A percentile compares a stretch with the other conserved stretches of the same genome.
These are phyloP conservation scores for Xylaria multiplex DNA, from an alignment of 2,329 filamentous ascomycete species.

Conservation along the genomic window DNA sequence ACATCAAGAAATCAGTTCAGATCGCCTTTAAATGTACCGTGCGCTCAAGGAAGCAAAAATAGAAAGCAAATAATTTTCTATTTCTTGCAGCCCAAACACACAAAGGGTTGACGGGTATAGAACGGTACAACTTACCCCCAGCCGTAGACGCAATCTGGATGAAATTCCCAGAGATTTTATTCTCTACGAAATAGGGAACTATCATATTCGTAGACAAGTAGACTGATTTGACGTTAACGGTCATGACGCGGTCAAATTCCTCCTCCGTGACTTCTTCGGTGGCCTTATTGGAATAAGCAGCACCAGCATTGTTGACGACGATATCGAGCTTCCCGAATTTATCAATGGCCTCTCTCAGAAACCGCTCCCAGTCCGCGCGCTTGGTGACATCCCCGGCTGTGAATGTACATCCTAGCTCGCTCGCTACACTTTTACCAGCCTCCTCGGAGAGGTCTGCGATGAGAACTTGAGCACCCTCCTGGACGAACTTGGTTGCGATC, in stretches of 20 bases:
- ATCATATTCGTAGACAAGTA: constrained; percentile 69
- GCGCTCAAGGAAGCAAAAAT: not conserved
- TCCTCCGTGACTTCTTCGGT: constrained; percentile 71
- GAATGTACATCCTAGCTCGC: constrained; percentile 57
- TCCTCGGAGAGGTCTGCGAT: constrained; percentile 69
- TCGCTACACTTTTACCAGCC: constrained; percentile 60
- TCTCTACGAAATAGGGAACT: constrained; percentile 68
- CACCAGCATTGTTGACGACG: constrained; percentile 70
- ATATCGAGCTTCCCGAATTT: constrained; percentile 65
- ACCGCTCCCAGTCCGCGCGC: constrained; percentile 61
- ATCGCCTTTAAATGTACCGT: too few relatives aligned
- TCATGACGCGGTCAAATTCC: constrained; percentile 74
- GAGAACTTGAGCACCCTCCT: constrained; percentile 69
- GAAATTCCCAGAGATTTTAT: constrained; percentile 65
- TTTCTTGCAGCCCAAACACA: not conserved
- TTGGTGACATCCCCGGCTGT: constrained; percentile 61
- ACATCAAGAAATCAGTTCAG: constrained; percentile 6
- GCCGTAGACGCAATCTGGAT: constrained; percentile 75
- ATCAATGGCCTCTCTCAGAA: constrained; percentile 58
- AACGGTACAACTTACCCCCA: constrained; percentile 47
- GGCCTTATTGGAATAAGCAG: constrained; percentile 68
- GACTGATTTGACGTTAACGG: constrained; percentile 75
- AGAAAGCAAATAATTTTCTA: not conserved
- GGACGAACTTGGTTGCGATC: constrained; percentile 67
- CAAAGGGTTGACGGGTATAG: not conserved